Evolutionary conservation across 345 rosid genomes (phyloP).

Genomic region (Camelina neglecta): DNA sequence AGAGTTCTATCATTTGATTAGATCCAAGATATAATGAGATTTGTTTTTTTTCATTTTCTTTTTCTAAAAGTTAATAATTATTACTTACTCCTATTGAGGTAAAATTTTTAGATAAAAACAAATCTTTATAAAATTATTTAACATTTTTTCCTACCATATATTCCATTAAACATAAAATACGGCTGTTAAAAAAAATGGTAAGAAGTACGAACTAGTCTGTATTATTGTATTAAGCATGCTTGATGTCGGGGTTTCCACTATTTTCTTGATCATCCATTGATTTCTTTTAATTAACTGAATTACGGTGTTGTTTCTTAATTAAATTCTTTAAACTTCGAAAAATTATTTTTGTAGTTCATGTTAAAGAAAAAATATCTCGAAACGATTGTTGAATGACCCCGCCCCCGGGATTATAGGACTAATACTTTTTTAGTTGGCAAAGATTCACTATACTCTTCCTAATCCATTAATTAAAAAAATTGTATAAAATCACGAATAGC

Average conservation of each 20-base stretch:
- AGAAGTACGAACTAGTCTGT: neutral
- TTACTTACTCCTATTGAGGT: neutral
- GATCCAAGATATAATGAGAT: neutral
- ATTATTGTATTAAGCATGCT: neutral
- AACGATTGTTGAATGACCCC: slow-evolving; percentile 2
- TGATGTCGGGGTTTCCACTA: neutral
- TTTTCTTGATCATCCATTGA: no score
- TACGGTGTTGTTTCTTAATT: neutral
- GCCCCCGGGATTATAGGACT: neutral
- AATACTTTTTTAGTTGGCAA: neutral
- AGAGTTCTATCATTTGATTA: neutral
- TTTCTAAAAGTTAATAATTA: neutral
- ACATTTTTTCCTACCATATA: neutral
- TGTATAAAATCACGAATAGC: slow-evolving; percentile 2
- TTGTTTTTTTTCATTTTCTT: neutral
- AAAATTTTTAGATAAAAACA: neutral
- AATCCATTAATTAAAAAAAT: neutral
- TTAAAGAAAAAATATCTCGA: neutral
- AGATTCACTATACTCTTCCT: neutral
- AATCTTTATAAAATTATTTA: neutral
- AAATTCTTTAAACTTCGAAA: neutral
- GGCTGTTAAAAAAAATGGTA: neutral
- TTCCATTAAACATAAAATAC: neutral
- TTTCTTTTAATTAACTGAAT: neutral
- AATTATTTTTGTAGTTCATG: neutral